A percentile compares a stretch with the other conserved stretches of the same genome.
Conservation (phyloP, 352 stramenopile species). For the Phytophthora hibernalis region DNA sequence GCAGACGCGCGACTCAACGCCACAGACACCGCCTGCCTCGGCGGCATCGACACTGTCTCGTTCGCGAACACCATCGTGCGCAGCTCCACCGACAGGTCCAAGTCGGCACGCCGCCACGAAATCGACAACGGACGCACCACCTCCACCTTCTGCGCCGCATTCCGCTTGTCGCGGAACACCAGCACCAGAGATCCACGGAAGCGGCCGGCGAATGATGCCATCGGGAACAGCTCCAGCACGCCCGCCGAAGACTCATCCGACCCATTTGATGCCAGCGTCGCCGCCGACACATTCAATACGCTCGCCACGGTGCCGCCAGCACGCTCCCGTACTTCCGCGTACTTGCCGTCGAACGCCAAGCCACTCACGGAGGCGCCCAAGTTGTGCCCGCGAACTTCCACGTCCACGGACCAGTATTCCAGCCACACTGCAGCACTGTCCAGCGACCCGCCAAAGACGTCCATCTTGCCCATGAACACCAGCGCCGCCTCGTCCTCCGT, state of each 20-base stretch:
- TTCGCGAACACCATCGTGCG: slow-evolving; percentile 17
- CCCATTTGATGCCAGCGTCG: slow-evolving; percentile 5
- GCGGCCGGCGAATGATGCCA: neutral
- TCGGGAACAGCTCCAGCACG: slow-evolving; percentile 1
- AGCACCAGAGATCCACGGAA: slow-evolving; percentile 7
- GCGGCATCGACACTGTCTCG: slow-evolving; percentile 33
- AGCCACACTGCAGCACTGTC: too few species aligned
- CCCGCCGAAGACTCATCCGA: slow-evolving; percentile 6
- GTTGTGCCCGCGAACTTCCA: slow-evolving; percentile 29
- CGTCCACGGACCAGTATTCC: too few species aligned
- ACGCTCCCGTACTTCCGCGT: neutral
- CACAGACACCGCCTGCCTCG: slow-evolving; percentile 23
- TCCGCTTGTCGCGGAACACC: slow-evolving; percentile 20
- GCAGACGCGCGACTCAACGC: slow-evolving; percentile 23
- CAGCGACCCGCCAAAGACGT: too few species aligned
- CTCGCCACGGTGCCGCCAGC: neutral
- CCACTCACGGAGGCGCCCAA: neutral
- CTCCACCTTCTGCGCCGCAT: slow-evolving; percentile 16
- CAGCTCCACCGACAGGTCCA: slow-evolving; percentile 16
- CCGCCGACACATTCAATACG: slow-evolving; percentile 10
- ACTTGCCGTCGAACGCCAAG: slow-evolving; percentile 7
- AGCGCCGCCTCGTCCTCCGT: too few species aligned
- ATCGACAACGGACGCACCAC: slow-evolving; percentile 10
- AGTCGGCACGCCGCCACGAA: slow-evolving; percentile 4
- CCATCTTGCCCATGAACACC: too few species aligned